These are phyloP conservation scores for Avena eriantha DNA, from an alignment of 176 grass and related monocot species.

Conservation along the genomic window DNA sequence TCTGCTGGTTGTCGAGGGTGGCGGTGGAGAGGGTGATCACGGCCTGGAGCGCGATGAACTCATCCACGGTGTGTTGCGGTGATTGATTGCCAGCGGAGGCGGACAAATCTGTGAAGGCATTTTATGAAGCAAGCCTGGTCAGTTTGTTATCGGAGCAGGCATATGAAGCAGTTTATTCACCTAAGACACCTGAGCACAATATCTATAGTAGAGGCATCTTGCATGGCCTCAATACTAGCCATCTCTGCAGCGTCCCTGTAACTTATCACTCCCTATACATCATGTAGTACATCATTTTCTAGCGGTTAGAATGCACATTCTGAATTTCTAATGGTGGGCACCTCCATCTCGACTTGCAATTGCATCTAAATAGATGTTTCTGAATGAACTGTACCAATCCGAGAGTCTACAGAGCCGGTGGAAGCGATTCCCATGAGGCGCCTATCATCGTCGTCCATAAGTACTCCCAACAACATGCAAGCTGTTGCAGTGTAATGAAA, in stretches of 20 bases:
- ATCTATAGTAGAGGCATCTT: slow-evolving; percentile 71
- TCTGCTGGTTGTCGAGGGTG: too few relatives aligned
- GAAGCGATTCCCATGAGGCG: slow-evolving; percentile 70
- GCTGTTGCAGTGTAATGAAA: too few relatives aligned
- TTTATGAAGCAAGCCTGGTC: not conserved
- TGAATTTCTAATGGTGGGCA: not conserved
- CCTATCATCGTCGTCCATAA: slow-evolving; percentile 29
- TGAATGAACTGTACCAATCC: slow-evolving; percentile 26
- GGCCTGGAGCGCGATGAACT: slow-evolving; percentile 52
- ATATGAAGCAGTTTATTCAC: slow-evolving; percentile 12
- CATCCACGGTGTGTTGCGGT: slow-evolving; percentile 54
- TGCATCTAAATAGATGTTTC: not conserved
- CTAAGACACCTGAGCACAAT: slow-evolving; percentile 73
- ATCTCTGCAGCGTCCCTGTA: slow-evolving; percentile 71
- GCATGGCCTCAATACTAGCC: slow-evolving; percentile 78
- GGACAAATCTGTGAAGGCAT: slow-evolving; percentile 42
- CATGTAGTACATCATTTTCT: slow-evolving; percentile 4
- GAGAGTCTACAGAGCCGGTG: slow-evolving; percentile 35
- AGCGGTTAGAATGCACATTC: not conserved
- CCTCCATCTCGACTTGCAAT: not conserved
- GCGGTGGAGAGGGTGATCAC: slow-evolving; percentile 7
- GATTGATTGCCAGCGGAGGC: slow-evolving; percentile 36
- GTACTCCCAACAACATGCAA: too few relatives aligned
- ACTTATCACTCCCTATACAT: slow-evolving; percentile 62
- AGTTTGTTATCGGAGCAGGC: not conserved